Percentiles rank a stretch among this genome's conserved stretches.
phyloP scores from a whole-genome alignment of 208 protist species.

The Endotrypanum monterogeii region DNA sequence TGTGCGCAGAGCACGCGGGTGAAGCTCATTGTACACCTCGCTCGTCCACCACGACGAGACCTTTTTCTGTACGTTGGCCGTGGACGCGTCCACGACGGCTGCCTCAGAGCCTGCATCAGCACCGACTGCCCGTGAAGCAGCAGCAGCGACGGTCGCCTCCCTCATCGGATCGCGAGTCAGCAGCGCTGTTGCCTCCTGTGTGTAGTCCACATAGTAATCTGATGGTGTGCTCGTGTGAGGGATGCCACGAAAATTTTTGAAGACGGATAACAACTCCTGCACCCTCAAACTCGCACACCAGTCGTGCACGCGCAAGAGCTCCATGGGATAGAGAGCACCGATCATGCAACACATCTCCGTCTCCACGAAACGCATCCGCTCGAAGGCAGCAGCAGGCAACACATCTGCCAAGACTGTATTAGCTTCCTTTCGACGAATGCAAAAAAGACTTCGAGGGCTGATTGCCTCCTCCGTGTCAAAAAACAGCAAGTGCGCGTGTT shows the following conservation, averaged over 20 bases:
- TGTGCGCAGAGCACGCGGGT: slow-evolving; percentile 69
- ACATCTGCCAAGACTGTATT: slow-evolving; percentile 75
- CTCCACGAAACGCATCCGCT: slow-evolving; percentile 81
- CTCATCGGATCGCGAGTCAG: slow-evolving; percentile 47
- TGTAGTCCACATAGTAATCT: slow-evolving; percentile 83
- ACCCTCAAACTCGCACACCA: slow-evolving; percentile 20
- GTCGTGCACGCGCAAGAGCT: slow-evolving; percentile 63
- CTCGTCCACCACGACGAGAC: slow-evolving; percentile 84
- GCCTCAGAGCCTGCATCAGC: background rate
- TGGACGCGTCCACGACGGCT: slow-evolving; percentile 13
- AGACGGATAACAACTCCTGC: slow-evolving; percentile 32
- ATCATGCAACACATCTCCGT: slow-evolving; percentile 71
- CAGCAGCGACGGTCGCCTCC: slow-evolving; percentile 5
- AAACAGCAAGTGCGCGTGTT: slow-evolving; percentile 75
- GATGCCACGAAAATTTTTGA: slow-evolving; percentile 59
- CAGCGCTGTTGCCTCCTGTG: slow-evolving; percentile 55
- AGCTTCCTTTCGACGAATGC: slow-evolving; percentile 78
- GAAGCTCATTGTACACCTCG: slow-evolving; percentile 90
- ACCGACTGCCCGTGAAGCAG: background rate
- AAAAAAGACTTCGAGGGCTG: slow-evolving; percentile 72
- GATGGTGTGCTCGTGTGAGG: slow-evolving; percentile 61
- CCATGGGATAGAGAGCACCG: slow-evolving; percentile 58
- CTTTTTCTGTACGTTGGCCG: slow-evolving; percentile 85
- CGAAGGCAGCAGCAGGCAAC: slow-evolving; percentile 79
- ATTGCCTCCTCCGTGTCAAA: slow-evolving; percentile 57